Base-by-base conservation (phyloP, 2,329 filamentous ascomycete genomes). In the Amphichorda felina region DNA sequence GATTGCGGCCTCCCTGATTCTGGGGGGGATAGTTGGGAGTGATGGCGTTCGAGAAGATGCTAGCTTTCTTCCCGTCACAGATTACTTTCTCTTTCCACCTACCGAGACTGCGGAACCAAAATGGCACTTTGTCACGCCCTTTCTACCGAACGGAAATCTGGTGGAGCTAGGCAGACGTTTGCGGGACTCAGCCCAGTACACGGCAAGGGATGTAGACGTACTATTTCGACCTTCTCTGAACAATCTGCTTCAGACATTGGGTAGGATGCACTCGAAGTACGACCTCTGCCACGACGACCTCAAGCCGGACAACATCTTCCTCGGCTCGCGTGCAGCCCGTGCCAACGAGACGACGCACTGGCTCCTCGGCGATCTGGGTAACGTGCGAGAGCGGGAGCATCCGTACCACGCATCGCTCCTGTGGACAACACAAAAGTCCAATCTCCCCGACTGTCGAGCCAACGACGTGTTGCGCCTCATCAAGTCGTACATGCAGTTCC, bases 221-320 rank as follows among this genome's bases (percentile, higher is more conserved):
- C 34, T 46, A 11, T 56, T 50, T 35, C 45, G 53, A 4, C 43
- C 50, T 2, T 54, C 53, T 0, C 40, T 56, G 25, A 42, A 56
- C 19, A 36, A 42, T 4, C 40, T 57, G 7, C 43, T 57, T 8
- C 37, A 38, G 3, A 46, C 44, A 1, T 43, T 55, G n/a, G 40
- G 41, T 19, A 25, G 31, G 15, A 48, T 56, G 31, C 53, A 56
- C 40, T 30, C 17, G 8, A 16, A 41, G 2, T 37, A 46, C 13
- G 31, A 42, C 5, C 45, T 55, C 2, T 56, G 53, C 27, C 51
- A 56, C 36, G 53, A 56, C 30, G 54, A 57, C 30, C 39, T 57
- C 34, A 56, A 56, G 38, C 40, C 45, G 7, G 50, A 50, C 35
- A 56, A 56, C 26, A 49, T 57, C 33, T 51, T 56, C 33, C 39